Evolutionary conservation across 768 basidiomycete genomes (phyloP), one percentile per base, ranked within the genome.

Genomic region (Mycena olivaceomarginata): DNA sequence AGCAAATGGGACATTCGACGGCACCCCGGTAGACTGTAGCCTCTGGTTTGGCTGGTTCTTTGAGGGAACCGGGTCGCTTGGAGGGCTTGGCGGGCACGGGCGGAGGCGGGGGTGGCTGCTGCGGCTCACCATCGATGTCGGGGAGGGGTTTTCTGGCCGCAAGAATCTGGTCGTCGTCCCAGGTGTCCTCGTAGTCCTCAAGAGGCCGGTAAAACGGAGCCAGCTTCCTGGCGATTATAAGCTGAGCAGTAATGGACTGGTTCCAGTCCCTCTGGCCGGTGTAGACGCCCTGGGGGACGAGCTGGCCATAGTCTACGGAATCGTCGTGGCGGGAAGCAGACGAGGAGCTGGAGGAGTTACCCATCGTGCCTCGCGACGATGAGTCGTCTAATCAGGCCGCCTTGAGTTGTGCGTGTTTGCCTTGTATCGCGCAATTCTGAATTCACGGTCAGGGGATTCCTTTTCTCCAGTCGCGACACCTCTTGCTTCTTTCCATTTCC

Each of bases 121-220:
- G 86, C 74, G 82, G 86, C 75, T 83, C 81, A 78, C 82, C 85
- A 64, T 94, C 92, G 63, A 87, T 81, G 76, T 92, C 90, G 48
- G 91, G 90, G 20, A 90, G 84, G 72, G 94, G 94, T 87, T 93
- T 96, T 81, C 97, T 91, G 5, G 94, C 94, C 10, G 94, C 92
- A 39, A 97, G 91, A 76, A 99, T 94, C 83, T 93, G 94, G 68
- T 96, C 96, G 81, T 96, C 94, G 77, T 95, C 94, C 97, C 97
- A 99, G 57, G 91, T 91, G 16, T 95, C 94, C 43, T 95, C 93
- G 83, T 95, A 98, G 79, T 99, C 98, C 83, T 98, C 97, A 59
- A 99, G 89, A 15, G 98, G 98, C 46, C 97, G 92, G 85, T 99
- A 99, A 87, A 99, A 99, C 1, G 98, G 98, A 0, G 98, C 97